phyloP scores from a whole-genome alignment of 768 basidiomycete species.

The Leccinum variicolor region DNA sequence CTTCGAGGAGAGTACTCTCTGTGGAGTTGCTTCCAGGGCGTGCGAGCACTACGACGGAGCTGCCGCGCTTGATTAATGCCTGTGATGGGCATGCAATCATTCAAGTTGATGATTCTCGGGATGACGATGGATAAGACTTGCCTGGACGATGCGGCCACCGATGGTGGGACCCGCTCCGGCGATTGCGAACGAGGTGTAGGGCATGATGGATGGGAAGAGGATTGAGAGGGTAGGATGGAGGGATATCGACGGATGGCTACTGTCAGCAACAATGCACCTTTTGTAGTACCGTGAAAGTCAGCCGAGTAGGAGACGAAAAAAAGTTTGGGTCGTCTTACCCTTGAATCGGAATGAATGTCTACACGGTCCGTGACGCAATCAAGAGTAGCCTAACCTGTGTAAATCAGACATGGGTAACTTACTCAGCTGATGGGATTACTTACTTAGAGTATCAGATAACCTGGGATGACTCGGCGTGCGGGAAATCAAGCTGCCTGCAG shows the following conservation, averaged over 20 bases:
- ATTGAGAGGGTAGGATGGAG: neutral
- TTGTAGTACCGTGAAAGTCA: neutral
- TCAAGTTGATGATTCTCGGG: neutral
- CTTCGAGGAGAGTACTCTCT: constrained; percentile 19
- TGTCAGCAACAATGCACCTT: neutral
- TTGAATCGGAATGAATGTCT: neutral
- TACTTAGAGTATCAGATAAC: too few species aligned
- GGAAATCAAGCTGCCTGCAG: too few species aligned
- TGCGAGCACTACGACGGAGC: constrained; percentile 25
- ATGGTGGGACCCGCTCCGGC: constrained; percentile 35
- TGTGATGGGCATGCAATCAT: constrained; percentile 1
- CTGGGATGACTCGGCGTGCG: too few species aligned
- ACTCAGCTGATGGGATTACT: too few species aligned
- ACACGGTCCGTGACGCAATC: neutral
- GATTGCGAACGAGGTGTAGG: constrained; percentile 35
- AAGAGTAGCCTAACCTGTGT: too few species aligned
- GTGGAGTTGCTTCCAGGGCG: constrained; percentile 21
- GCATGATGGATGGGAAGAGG: constrained; percentile 13
- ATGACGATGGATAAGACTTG: neutral
- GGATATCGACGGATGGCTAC: neutral
- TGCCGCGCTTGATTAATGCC: constrained; percentile 21
- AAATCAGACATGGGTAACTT: too few species aligned
- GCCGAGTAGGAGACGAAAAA: neutral
- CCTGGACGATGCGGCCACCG: constrained; percentile 33
- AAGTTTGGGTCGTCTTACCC: neutral